These are phyloP conservation scores for Claviceps fusiformis DNA, from an alignment of 2,329 filamentous ascomycete species.

Conservation along the genomic window DNA sequence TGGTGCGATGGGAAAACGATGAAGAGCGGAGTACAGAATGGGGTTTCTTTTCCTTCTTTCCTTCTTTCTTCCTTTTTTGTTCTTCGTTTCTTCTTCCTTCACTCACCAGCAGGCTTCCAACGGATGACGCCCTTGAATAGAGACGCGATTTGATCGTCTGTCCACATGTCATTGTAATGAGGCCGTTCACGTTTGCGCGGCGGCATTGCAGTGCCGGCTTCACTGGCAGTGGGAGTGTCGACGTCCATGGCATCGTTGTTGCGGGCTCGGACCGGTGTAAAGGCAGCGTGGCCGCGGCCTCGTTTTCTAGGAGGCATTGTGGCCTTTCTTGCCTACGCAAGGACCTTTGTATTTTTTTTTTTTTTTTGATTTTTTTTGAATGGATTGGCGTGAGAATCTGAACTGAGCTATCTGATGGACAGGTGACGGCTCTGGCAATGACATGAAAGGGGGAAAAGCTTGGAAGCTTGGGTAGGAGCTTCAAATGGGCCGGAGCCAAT, in stretches of 20 bases:
- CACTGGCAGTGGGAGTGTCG: slow-evolving; percentile 41
- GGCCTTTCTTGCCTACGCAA: not conserved
- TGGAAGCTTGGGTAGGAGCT: not conserved
- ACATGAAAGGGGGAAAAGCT: not conserved
- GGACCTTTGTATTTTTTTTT: not conserved
- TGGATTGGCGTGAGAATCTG: not conserved
- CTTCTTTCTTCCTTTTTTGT: not conserved
- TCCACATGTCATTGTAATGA: slow-evolving; percentile 60
- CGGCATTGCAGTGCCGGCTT: slow-evolving; percentile 25
- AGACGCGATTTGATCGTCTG: slow-evolving; percentile 85
- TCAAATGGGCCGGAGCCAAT: not conserved
- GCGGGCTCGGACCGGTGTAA: slow-evolving; percentile 39
- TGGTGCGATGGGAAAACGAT: not conserved
- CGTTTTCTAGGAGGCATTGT: slow-evolving; percentile 61
- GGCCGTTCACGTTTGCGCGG: slow-evolving; percentile 12
- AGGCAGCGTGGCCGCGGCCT: slow-evolving; percentile 39
- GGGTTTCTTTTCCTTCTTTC: too few species aligned
- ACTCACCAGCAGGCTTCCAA: slow-evolving; percentile 85
- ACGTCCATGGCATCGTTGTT: slow-evolving; percentile 50
- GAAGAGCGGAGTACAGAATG: not conserved
- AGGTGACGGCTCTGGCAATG: not conserved
- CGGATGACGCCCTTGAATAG: slow-evolving; percentile 85
- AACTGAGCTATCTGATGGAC: not conserved
- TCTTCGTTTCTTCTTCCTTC: too few species aligned
- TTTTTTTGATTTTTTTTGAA: not conserved